These are phyloP conservation scores for Ceratocystis huliohia DNA, from an alignment of 2,329 filamentous ascomycete genomes.

Conservation along the genomic window DNA sequence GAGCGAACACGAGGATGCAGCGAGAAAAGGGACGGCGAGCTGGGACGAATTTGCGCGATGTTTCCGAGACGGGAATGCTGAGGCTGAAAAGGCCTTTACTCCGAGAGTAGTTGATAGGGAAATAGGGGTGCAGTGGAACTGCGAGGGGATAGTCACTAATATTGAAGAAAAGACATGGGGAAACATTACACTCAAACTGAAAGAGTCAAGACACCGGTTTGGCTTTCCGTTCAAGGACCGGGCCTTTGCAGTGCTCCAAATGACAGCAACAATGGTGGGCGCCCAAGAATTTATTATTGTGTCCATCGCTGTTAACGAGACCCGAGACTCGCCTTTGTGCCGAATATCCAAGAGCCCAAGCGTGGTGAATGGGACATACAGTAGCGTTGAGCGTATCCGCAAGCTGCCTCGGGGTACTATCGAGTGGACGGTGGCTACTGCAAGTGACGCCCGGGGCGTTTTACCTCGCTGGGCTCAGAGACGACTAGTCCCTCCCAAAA, in stretches of 20 bases:
- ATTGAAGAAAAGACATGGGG: slow-evolving; percentile 34
- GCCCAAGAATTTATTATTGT: slow-evolving; percentile 42
- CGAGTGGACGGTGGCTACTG: slow-evolving; percentile 69
- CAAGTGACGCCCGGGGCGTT: slow-evolving; percentile 54
- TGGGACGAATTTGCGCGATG: slow-evolving; percentile 51
- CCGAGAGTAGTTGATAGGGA: slow-evolving; percentile 31
- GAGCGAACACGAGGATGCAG: slow-evolving; percentile 46
- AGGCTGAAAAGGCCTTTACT: slow-evolving; percentile 32
- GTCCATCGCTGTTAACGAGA: slow-evolving; percentile 38
- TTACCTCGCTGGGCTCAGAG: slow-evolving; percentile 56
- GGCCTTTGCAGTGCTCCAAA: slow-evolving; percentile 53
- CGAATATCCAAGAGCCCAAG: slow-evolving; percentile 47
- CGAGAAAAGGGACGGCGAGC: slow-evolving; percentile 40
- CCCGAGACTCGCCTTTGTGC: slow-evolving; percentile 40
- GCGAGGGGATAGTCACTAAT: slow-evolving; percentile 30
- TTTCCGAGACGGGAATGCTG: slow-evolving; percentile 40
- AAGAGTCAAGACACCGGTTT: slow-evolving; percentile 55
- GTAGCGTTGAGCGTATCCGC: slow-evolving; percentile 50
- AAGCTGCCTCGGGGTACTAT: slow-evolving; percentile 36
- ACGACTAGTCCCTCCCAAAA: slow-evolving; percentile 45
- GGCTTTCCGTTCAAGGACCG: slow-evolving; percentile 48
- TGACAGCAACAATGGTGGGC: slow-evolving; percentile 32
- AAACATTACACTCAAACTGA: slow-evolving; percentile 38
- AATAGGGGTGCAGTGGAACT: slow-evolving; percentile 32
- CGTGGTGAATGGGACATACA: slow-evolving; percentile 47